Evolutionary conservation across 139 green algal genomes (phyloP).

Genomic region (Zygnema circumcarinatum): DNA sequence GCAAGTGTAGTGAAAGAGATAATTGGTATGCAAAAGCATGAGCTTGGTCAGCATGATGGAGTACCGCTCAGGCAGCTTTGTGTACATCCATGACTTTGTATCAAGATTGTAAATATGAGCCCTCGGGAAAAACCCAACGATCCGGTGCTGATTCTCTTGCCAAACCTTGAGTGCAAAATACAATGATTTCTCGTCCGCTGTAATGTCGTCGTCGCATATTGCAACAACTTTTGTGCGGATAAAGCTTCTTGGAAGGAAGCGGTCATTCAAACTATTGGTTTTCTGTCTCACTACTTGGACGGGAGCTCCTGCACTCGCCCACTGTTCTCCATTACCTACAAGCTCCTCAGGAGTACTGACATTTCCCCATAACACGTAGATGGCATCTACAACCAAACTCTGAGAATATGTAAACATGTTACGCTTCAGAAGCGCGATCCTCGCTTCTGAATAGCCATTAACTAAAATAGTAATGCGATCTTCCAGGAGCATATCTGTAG

Average conservation of each 20-base stretch:
- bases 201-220: constrained; percentile 59
- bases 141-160: constrained; percentile 44
- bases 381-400: constrained; percentile 46
- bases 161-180: constrained; percentile 40
- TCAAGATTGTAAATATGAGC: constrained; percentile 41
- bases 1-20: constrained; percentile 56
- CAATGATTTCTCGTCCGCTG: constrained; percentile 25
- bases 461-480: constrained; percentile 46
- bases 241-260: constrained; percentile 51
- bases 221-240: constrained; percentile 40
- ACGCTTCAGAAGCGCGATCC: constrained; percentile 34
- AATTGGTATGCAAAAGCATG: constrained; percentile 45
- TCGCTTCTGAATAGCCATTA: constrained; percentile 41
- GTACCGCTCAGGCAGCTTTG: constrained; percentile 53
- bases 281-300: constrained; percentile 43
- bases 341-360: constrained; percentile 17
- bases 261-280: constrained; percentile 55
- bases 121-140: constrained; percentile 54
- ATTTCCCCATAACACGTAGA: constrained; percentile 54
- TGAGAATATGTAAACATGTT: constrained; percentile 45
- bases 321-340: not conserved
- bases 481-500: constrained; percentile 15
- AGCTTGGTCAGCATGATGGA: constrained; percentile 61
- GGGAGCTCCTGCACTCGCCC: not conserved
- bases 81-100: constrained; percentile 23